Percentiles rank a stretch among this genome's conserved stretches.
Conservation (phyloP, 441 rosid species). For the Syzygium malaccense region DNA sequence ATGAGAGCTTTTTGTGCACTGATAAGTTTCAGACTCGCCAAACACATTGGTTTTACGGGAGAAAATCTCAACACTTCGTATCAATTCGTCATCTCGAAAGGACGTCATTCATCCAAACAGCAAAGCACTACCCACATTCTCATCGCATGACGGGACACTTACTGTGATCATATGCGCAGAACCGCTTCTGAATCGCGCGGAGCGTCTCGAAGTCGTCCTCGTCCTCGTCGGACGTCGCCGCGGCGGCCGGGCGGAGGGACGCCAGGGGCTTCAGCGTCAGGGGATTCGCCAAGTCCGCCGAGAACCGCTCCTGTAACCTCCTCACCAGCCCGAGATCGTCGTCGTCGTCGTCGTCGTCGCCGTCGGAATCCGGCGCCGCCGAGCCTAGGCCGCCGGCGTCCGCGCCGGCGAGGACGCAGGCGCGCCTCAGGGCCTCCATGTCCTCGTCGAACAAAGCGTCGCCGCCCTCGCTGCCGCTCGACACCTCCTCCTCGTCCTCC, state of each 20-base stretch:
- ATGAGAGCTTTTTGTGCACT: background rate
- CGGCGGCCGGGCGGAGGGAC: slow-evolving; percentile 22
- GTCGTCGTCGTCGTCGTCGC: slow-evolving; percentile 17
- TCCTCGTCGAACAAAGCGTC: slow-evolving; percentile 44
- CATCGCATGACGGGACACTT: background rate
- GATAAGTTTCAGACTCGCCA: background rate
- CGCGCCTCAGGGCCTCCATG: slow-evolving; percentile 66
- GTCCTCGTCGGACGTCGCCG: slow-evolving; percentile 23
- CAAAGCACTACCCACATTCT: background rate
- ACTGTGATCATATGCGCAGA: slow-evolving; percentile 38
- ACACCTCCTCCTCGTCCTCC: slow-evolving; percentile 9
- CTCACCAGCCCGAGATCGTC: slow-evolving; percentile 58
- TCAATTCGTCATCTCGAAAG: background rate
- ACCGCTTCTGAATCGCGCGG: slow-evolving; percentile 56
- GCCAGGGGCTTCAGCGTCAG: slow-evolving; percentile 4
- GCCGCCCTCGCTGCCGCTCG: slow-evolving; percentile 24
- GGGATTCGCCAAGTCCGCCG: slow-evolving; percentile 21
- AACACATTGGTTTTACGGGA: background rate
- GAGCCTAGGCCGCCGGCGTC: slow-evolving; percentile 5
- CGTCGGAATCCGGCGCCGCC: slow-evolving; percentile 25
- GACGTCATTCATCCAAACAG: background rate
- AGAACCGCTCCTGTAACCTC: slow-evolving; percentile 37
- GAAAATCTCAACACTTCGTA: background rate
- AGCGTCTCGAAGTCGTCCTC: slow-evolving; percentile 76
- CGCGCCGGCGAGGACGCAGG: slow-evolving; percentile 45